Conservation (phyloP, 1,284 basidiomycete species). For the Tetrapyrgos nigripes region DNA sequence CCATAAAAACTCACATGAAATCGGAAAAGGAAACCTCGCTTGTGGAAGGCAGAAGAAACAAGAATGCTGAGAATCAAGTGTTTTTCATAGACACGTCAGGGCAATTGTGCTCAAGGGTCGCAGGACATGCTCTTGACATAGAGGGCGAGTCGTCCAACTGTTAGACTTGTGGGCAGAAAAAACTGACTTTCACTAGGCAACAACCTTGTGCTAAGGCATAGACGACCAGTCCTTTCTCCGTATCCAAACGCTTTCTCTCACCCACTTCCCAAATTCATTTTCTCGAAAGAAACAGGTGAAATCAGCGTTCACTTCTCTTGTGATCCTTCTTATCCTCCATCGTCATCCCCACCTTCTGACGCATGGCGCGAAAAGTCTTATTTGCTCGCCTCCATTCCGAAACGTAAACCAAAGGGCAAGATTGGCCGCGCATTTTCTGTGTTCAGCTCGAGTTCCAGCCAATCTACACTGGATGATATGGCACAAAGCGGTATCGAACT, state of each 20-base stretch:
- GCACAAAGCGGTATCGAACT: conserved; percentile 73
- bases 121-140: conserved; percentile 83
- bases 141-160: conserved; percentile 56
- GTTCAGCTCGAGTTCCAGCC: conserved; percentile 41
- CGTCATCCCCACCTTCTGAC: conserved; percentile 37
- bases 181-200: conserved; percentile 51
- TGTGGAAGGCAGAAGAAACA: conserved; percentile 77
- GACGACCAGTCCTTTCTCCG: conserved; percentile 73
- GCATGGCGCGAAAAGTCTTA: conserved; percentile 67
- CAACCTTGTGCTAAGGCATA: conserved; percentile 70
- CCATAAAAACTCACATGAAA: too few relatives aligned
- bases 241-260: conserved; percentile 80
- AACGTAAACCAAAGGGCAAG: conserved; percentile 67
- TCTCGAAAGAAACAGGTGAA: conserved; percentile 57
- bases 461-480: conserved; percentile 66
- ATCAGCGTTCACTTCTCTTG: conserved; percentile 64
- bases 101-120: conserved; percentile 72
- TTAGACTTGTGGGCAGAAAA: neutral
- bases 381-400: conserved; percentile 67
- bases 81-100: conserved; percentile 83
- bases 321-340: conserved; percentile 66
- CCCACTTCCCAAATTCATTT: conserved; percentile 74
- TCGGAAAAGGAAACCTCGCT: conserved; percentile 68
- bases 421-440: conserved; percentile 67
- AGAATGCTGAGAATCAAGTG: conserved; percentile 78